A percentile compares a stretch with the other conserved stretches of the same genome.
Evolutionary conservation across 257 asterid genomes (phyloP).

Genomic region (Galeopsis tetrahit): DNA sequence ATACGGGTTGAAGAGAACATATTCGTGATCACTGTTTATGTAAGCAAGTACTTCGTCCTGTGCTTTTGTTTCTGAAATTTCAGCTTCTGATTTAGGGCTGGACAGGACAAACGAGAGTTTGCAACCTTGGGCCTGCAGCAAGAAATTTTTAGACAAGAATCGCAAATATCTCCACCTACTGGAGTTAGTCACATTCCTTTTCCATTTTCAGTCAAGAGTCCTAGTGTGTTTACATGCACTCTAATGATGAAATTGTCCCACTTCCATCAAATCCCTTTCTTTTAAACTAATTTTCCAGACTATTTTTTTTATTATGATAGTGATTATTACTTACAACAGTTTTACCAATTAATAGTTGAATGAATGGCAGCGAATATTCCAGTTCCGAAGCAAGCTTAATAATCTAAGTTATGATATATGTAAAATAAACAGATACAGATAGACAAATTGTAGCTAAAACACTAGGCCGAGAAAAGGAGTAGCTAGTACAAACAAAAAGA

Average conservation of each 20-base stretch:
- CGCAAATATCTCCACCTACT: not conserved
- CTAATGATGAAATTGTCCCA: not conserved
- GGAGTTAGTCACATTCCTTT: too few relatives aligned
- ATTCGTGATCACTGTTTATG: constrained; percentile 63
- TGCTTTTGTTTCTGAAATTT: constrained; percentile 41
- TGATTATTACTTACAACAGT: constrained; percentile 5
- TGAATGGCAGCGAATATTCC: constrained; percentile 7
- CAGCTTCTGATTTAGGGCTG: constrained; percentile 43
- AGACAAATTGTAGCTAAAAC: too few relatives aligned
- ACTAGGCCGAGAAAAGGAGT: too few relatives aligned
- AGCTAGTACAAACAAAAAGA: not conserved
- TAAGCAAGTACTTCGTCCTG: constrained; percentile 60
- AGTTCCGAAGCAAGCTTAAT: not conserved
- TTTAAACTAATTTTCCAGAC: not conserved
- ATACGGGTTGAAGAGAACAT: constrained; percentile 66
- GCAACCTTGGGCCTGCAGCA: constrained; percentile 79
- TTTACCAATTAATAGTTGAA: not conserved
- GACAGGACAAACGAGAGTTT: constrained; percentile 58
- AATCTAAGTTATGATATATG: not conserved
- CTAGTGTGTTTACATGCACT: not conserved
- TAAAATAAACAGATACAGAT: too few relatives aligned
- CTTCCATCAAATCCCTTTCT: constrained; percentile 1
- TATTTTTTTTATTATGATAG: not conserved
- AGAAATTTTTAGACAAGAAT: constrained; percentile 14
- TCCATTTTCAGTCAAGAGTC: too few relatives aligned